Evolutionary conservation across 805 yeast species (phyloP), one percentile per base, ranked within the genome.

Genomic region (Suhomyces kilbournensis): DNA sequence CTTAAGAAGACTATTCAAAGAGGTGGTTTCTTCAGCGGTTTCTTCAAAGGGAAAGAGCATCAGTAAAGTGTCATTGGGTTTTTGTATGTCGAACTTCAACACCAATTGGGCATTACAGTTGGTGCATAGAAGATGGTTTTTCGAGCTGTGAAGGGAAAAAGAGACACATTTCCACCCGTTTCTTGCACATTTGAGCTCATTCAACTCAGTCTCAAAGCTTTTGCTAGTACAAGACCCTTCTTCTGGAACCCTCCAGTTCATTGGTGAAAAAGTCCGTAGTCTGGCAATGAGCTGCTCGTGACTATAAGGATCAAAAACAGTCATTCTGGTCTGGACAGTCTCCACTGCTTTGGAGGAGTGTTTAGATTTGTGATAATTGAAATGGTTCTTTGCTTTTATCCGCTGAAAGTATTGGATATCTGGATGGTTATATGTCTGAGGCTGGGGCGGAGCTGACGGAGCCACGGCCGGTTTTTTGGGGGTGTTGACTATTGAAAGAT

Each of bases 101-200:
- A 66, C 56, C 4, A 71, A 51, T 40, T 63, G 70, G 25, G 56
- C 63, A 32, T 61, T 60, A 46, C 79, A 75, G 12, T 63, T 58
- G 0, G 70, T 60, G 52, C 79, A 75, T 12, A 65, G 44, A 19
- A 75, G 58, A 44, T 64, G 69, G 55, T 74, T 74, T 51, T 63
- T 65, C 7, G 61, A 51, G 43, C 61, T 54, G 30, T 59, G 58
- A 7, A 53, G 46, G 1, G 68, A 56, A 22, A 68, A 60, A 7
- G 71, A 63, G 14, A 73, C 74, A 54, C 81, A 77, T 47, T 61
- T 65, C 86, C 86, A 83, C 1, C 87, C 87, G 49, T 76, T 69
- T 20, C 77, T 58, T 0, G 84, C 75, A 58, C 83, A 78, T 28
- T 62, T 70, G 32, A 83, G 65, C 49, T 83, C 84, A 5, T 69